A percentile compares a stretch with the other conserved stretches of the same genome.
Conservation (phyloP, 768 basidiomycete species). For the Mycena epipterygia region DNA sequence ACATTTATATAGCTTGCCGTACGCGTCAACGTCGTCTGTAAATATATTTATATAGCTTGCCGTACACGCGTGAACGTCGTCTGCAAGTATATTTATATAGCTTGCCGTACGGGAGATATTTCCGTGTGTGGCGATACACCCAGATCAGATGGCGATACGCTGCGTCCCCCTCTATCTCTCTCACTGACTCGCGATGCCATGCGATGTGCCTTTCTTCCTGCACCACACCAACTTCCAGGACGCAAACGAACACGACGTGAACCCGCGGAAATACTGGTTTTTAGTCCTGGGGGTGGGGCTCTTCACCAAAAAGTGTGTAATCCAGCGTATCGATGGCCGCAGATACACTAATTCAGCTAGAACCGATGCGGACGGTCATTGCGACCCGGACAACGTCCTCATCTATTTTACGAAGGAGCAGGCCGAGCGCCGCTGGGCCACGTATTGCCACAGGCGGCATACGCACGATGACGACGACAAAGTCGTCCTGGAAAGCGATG, state of each 20-base stretch:
- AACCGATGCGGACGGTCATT: neutral
- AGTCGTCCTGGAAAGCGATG: rapidly evolving
- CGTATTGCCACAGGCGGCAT: neutral
- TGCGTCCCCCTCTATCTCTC: neutral
- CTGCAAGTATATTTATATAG: too few species aligned
- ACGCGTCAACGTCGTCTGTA: too few species aligned
- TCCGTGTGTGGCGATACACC: too few species aligned
- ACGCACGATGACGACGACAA: neutral
- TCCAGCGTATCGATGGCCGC: too few species aligned
- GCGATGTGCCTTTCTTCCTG: neutral
- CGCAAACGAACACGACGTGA: neutral
- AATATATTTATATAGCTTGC: too few species aligned
- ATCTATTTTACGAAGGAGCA: neutral
- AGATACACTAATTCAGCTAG: neutral
- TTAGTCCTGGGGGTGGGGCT: neutral
- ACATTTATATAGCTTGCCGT: too few species aligned
- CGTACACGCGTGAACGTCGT: too few species aligned
- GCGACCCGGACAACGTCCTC: neutral
- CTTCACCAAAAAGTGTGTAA: neutral
- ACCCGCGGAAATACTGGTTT: neutral
- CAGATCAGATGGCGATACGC: too few species aligned
- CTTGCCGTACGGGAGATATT: too few species aligned
- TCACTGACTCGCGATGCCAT: neutral
- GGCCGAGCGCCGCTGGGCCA: neutral
- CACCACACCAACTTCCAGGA: neutral